phyloP scores from a whole-genome alignment of 768 basidiomycete genomes.

The Agrocybe pediades region DNA sequence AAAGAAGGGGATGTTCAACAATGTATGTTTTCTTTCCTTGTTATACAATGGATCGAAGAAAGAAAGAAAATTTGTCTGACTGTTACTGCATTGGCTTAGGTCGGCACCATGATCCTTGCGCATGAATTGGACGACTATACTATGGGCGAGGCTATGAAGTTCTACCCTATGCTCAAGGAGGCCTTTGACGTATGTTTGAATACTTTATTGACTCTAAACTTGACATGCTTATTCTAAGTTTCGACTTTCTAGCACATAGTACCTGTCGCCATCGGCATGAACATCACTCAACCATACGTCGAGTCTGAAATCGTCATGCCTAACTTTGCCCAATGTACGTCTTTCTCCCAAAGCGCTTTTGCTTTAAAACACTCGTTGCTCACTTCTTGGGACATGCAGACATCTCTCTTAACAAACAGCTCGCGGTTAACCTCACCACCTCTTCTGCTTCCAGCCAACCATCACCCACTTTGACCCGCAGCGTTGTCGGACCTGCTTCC shows the following conservation, averaged over 20 bases:
- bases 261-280: conserved; percentile 53
- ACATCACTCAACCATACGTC: conserved; percentile 53
- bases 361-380: neutral
- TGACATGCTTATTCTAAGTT: neutral
- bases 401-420: neutral
- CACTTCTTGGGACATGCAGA: neutral
- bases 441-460: neutral
- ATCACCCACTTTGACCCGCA: neutral
- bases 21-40: conserved; percentile 25
- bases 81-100: conserved; percentile 23
- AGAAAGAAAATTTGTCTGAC: neutral
- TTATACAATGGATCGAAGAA: neutral
- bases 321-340: conserved; percentile 50
- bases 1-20: conserved; percentile 39
- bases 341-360: neutral
- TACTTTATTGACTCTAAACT: neutral
- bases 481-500: neutral
- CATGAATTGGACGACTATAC: conserved; percentile 66
- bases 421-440: neutral
- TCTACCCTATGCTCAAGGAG: conserved; percentile 42
- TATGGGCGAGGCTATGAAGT: conserved; percentile 61
- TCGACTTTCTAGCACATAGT: conserved; percentile 42
- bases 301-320: conserved; percentile 46
- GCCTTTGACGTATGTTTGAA: conserved; percentile 44
- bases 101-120: conserved; percentile 53